Conservation (phyloP, 2,329 filamentous ascomycete species). For the Gaeumannomyces tritici region DNA sequence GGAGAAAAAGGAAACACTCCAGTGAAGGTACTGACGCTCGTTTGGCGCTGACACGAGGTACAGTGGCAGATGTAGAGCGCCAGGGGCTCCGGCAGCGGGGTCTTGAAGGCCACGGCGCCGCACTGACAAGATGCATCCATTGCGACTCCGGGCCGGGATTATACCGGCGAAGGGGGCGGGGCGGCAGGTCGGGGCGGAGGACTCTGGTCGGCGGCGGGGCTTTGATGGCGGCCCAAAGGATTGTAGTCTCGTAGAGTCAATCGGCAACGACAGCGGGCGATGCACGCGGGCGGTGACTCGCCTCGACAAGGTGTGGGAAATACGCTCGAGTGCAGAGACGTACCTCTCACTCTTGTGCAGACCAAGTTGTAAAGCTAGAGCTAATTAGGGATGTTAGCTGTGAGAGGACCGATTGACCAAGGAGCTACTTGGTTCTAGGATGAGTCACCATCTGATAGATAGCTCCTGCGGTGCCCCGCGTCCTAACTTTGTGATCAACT, state of each 20-base stretch:
- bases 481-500: too few species aligned
- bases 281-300: too few species aligned
- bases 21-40: slow-evolving; percentile 2
- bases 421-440: neutral
- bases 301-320: too few species aligned
- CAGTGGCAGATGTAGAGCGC: slow-evolving; percentile 16
- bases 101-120: slow-evolving; percentile 12
- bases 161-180: too few species aligned
- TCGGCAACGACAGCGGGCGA: too few species aligned
- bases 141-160: neutral
- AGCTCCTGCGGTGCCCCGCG: too few species aligned
- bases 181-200: too few species aligned
- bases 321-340: neutral
- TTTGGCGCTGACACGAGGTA: slow-evolving; percentile 12
- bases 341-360: too few species aligned
- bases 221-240: too few species aligned
- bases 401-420: neutral
- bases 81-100: slow-evolving; percentile 9
- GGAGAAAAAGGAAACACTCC: neutral
- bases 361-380: neutral
- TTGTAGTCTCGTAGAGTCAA: too few species aligned
- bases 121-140: slow-evolving; percentile 15
- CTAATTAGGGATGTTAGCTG: neutral
- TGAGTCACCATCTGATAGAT: too few species aligned
- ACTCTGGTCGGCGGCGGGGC: too few species aligned